Percentiles rank a stretch among this genome's conserved stretches.
Conservation (phyloP, 768 basidiomycete genomes). For the Psilocybe azurescens region DNA sequence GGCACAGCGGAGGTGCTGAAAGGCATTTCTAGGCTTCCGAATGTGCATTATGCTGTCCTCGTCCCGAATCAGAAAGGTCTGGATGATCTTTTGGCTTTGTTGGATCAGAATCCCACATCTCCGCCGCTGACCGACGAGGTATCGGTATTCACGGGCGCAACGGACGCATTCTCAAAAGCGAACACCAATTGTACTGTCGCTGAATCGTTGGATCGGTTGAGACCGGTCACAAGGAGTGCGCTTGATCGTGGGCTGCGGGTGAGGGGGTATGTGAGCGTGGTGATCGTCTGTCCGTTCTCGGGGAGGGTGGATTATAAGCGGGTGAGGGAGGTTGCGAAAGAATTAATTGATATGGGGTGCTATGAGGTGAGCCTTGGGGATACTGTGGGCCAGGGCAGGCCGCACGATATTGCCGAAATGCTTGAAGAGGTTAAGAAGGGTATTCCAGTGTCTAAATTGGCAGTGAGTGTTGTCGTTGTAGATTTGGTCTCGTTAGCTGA, state of each 20-base stretch:
- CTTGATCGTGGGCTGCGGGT: slow-evolving; percentile 68
- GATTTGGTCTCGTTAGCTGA: background rate
- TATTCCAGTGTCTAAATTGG: slow-evolving; percentile 70
- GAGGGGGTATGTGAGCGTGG: slow-evolving; percentile 86
- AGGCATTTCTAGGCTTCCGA: slow-evolving; percentile 53
- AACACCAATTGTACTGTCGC: slow-evolving; percentile 81
- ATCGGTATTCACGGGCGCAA: slow-evolving; percentile 87
- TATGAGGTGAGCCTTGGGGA: slow-evolving; percentile 94
- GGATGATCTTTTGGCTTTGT: slow-evolving; percentile 65
- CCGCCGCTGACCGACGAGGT: slow-evolving; percentile 79
- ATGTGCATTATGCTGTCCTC: slow-evolving; percentile 78
- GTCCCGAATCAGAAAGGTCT: slow-evolving; percentile 83
- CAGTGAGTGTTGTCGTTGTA: slow-evolving; percentile 46
- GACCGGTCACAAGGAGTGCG: slow-evolving; percentile 66
- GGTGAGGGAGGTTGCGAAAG: slow-evolving; percentile 74
- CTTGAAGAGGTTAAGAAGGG: slow-evolving; percentile 70
- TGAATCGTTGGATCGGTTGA: slow-evolving; percentile 71
- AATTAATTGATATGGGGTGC: slow-evolving; percentile 87
- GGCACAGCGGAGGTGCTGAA: slow-evolving; percentile 80
- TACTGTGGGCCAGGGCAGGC: slow-evolving; percentile 88
- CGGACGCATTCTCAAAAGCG: slow-evolving; percentile 84
- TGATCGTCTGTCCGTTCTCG: slow-evolving; percentile 86
- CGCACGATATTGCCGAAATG: slow-evolving; percentile 67
- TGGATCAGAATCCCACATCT: slow-evolving; percentile 42
- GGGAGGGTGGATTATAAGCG: slow-evolving; percentile 68